These are phyloP conservation scores for Rhodotorula sp. DNA, from an alignment of 1,284 basidiomycete genomes.

Conservation along the genomic window DNA sequence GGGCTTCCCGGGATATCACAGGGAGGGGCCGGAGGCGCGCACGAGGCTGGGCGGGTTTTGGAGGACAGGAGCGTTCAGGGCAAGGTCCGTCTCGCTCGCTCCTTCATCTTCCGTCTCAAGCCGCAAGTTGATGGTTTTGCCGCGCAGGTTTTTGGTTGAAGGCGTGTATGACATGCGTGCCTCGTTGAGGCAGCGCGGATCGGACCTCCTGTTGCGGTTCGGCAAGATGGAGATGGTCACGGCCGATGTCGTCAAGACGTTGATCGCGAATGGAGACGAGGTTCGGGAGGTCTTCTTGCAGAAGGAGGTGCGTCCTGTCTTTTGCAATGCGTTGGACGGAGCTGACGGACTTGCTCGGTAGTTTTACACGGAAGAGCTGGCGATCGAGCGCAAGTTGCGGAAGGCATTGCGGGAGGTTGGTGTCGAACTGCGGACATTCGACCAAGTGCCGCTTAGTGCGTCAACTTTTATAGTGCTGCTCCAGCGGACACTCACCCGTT, in stretches of 20 bases:
- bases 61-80: slow-evolving; percentile 52
- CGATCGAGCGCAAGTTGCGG: slow-evolving; percentile 33
- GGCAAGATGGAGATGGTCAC: slow-evolving; percentile 53
- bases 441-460: slow-evolving; percentile 47
- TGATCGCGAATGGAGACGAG: slow-evolving; percentile 49
- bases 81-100: slow-evolving; percentile 39
- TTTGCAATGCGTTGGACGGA: neutral
- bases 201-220: slow-evolving; percentile 55
- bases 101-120: neutral
- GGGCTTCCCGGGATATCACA: slow-evolving; percentile 51
- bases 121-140: neutral
- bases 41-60: slow-evolving; percentile 54
- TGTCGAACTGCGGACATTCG: slow-evolving; percentile 43
- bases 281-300: slow-evolving; percentile 54
- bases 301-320: slow-evolving; percentile 49
- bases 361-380: slow-evolving; percentile 46
- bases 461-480: neutral
- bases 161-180: slow-evolving; percentile 54
- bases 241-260: slow-evolving; percentile 48
- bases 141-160: slow-evolving; percentile 53
- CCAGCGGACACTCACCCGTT: neutral
- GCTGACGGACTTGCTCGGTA: slow-evolving; percentile 5
- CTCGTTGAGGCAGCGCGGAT: slow-evolving; percentile 49
- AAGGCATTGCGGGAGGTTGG: slow-evolving; percentile 38
- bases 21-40: slow-evolving; percentile 47